Base-by-base conservation (phyloP, 176 grass and related monocot species). In the Coix lacrymajobi region DNA sequence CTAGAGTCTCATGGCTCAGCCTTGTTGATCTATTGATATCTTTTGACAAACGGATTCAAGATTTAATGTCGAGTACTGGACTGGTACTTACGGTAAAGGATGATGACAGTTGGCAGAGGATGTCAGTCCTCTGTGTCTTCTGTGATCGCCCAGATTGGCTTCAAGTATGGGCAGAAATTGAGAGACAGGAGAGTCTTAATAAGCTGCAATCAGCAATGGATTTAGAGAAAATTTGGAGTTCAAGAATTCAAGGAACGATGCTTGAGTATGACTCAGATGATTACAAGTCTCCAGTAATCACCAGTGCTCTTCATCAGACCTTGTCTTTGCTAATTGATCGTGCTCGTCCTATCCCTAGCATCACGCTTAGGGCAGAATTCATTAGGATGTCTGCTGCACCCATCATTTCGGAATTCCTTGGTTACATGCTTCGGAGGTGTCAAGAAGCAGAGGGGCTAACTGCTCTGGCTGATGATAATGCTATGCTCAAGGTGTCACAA, bases 401-500 rank as follows among this genome's bases (percentile, higher is more conserved):
- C 32, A 82, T 99, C 56, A 58, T 92, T 78, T 81, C 40, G 20
- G 78, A 96, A 67, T 94, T 94, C 58, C 66, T 93, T 88, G 91
- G 92, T 66, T 90, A 44, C 82, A 85, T 99, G 85, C 69, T 96
- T 56, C 85, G 26, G 24, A 93, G 87, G 72, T 99, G 93, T 89
- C 96, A 99, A 87, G 96, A 99, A 84, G 96, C 91, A 34, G 96
- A 99, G 80, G 96, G 93, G 8, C 82, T 99, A 44, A 99, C 91
- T 71, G 96, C 96, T 83, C 81, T 99, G 77, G 92, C 93, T 39
- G 91, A 99, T 92, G 93, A 96, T 89, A 76, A 81, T 87, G 89
- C 93, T 43, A 15, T 94, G 70, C 45, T 94, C 33, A 94, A 94
- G 78, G 93, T 96, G 14, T 91, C 88, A n/a, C 80, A 90, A 3